Evolutionary conservation across 495 filamentous ascomycete species (phyloP), one percentile per base, ranked within the genome.

Genomic region (Neurospora terricola): DNA sequence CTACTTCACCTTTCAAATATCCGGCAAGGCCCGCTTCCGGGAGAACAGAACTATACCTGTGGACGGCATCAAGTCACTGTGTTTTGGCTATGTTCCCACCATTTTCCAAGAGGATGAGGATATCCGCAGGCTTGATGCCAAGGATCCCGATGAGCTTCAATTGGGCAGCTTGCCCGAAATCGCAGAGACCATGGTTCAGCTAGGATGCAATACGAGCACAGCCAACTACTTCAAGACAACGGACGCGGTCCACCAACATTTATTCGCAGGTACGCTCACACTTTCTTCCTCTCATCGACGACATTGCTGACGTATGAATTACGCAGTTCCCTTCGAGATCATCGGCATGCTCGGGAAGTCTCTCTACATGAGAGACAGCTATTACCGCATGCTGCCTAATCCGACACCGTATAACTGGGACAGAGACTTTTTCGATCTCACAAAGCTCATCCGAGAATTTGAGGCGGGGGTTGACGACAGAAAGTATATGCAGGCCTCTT

Each of bases 261-360:
- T 87, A 3, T 87, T 86, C n/a, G 83, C 86, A 59, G 78, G 85
- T 86, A 78, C 23, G 78, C 40, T 38, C 8, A 16, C 37, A 34
- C 30, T 34, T 34, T 34, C 30, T 34, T 34, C 30, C 30, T 34
- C 30, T 34, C 30, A 34, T 34, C 30, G 30, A 34, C 30, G 30
- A 34, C 30, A 34, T 34, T 34, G 30, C 30, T 34, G 3, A 34
- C 30, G 30, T 34, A 34, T 34, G 30, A 34, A 34, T 34, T 34
- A 34, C 45, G 5, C 75, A 87, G 85, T 87, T 1, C 79, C 85
- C 4, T 87, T 87, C 43, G 86, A 87, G 72, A 75, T 87, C 11
- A 75, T 87, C 38, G 86, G 84, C 16, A 87, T 87, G 86, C 77
- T 87, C 6, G 82, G 82, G 69, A 82, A 82, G n/a, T 80, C 79